Evolutionary conservation across 495 filamentous ascomycete species (phyloP).

Genomic region (Halenospora varia): DNA sequence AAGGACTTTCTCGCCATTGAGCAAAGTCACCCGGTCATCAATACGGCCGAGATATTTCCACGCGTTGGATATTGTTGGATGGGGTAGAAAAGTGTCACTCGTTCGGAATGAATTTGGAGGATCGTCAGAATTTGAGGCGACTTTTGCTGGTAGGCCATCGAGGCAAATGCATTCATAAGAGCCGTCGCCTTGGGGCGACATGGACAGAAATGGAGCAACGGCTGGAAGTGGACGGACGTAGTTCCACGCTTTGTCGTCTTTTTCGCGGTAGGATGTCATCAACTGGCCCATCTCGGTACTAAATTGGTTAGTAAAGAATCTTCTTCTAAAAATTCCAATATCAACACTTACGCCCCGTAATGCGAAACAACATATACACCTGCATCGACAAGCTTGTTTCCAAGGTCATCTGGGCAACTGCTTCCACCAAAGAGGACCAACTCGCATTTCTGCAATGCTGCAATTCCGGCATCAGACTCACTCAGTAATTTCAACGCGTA

Average conservation of each 20-base stretch:
- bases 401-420: neutral
- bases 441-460: neutral
- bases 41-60: constrained; percentile 62
- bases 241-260: neutral
- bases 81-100: constrained; percentile 57
- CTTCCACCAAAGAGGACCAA: neutral
- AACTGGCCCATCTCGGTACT: neutral
- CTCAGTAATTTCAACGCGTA: neutral
- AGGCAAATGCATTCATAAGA: constrained; percentile 45
- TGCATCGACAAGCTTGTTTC: neutral
- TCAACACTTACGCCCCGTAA: neutral
- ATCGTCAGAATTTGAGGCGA: constrained; percentile 48
- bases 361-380: neutral
- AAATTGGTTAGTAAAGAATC: neutral
- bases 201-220: neutral
- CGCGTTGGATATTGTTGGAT: constrained; percentile 49
- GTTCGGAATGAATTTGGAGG: constrained; percentile 43
- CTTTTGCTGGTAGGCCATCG: constrained; percentile 44
- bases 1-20: constrained; percentile 66
- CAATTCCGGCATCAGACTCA: neutral
- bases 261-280: neutral
- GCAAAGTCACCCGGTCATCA: constrained; percentile 59
- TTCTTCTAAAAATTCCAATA: neutral
- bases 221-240: neutral
- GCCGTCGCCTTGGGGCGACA: constrained; percentile 30